Conservation (phyloP, 2,329 filamentous ascomycete genomes). For the Paraphoma chrysanthemicola region DNA sequence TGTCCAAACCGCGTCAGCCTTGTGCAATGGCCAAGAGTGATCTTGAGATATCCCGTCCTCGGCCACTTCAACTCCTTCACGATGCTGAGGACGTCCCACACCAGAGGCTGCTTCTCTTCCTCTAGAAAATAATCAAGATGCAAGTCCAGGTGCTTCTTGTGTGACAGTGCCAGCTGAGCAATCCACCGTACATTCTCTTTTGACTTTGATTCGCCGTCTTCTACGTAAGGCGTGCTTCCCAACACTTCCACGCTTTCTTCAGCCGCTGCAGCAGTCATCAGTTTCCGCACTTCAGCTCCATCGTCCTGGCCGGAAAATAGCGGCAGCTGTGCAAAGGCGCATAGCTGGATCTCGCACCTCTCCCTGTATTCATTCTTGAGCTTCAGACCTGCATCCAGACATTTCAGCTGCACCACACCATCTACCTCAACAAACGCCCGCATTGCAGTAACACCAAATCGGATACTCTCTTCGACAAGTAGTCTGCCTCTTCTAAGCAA, state of each 20-base stretch:
- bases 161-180: slow-evolving; percentile 59
- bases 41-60: slow-evolving; percentile 33
- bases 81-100: slow-evolving; percentile 62
- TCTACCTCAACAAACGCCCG: slow-evolving; percentile 77
- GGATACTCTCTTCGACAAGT: slow-evolving; percentile 69
- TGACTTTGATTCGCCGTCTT: slow-evolving; percentile 57
- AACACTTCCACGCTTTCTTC: slow-evolving; percentile 62
- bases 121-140: slow-evolving; percentile 76
- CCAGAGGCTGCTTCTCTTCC: slow-evolving; percentile 54
- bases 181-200: slow-evolving; percentile 70
- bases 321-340: slow-evolving; percentile 74
- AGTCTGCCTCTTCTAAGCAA: slow-evolving; percentile 69
- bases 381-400: slow-evolving; percentile 63
- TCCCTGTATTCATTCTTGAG: slow-evolving; percentile 63
- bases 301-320: slow-evolving; percentile 64
- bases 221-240: slow-evolving; percentile 75
- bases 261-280: slow-evolving; percentile 57
- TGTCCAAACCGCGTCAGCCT: slow-evolving; percentile 64
- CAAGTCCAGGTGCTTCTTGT: slow-evolving; percentile 68
- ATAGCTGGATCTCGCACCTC: slow-evolving; percentile 69
- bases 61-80: slow-evolving; percentile 62
- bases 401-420: slow-evolving; percentile 64
- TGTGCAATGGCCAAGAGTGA: slow-evolving; percentile 71
- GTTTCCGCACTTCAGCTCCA: slow-evolving; percentile 58
- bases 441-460: slow-evolving; percentile 71